Evolutionary conservation across 257 asterid species (phyloP).

Genomic region (Penstemon newberryi): DNA sequence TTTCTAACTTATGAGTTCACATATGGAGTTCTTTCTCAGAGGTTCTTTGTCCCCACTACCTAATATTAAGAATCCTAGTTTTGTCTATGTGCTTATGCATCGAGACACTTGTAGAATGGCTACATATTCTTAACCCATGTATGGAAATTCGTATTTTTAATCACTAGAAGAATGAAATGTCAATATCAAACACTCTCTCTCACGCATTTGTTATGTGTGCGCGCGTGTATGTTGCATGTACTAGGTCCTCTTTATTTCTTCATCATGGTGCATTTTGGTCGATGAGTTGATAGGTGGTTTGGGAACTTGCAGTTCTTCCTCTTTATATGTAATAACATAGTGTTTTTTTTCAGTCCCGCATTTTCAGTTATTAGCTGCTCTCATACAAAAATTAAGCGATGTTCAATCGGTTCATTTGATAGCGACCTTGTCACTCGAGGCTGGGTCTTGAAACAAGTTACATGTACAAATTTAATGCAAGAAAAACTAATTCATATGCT

Average conservation of each 20-base stretch:
- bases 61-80: neutral
- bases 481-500: neutral
- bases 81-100: neutral
- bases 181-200: neutral
- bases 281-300: slow-evolving; percentile 8
- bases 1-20: neutral
- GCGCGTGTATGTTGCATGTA: neutral
- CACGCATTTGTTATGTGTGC: neutral
- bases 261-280: neutral
- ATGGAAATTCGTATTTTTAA: neutral
- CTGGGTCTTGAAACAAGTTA: neutral
- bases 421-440: neutral
- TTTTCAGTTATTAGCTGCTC: neutral
- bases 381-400: neutral
- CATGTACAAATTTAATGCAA: neutral
- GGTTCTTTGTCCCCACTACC: neutral
- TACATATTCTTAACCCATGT: neutral
- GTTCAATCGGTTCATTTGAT: neutral
- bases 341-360: neutral
- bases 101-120: neutral
- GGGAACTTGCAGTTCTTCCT: slow-evolving; percentile 15
- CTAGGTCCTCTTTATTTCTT: neutral
- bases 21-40: neutral
- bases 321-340: neutral
- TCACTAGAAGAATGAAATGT: neutral